Evolutionary conservation across 805 yeast genomes (phyloP), one percentile per base, ranked within the genome.

Genomic region (Starmerella bacillaris): DNA sequence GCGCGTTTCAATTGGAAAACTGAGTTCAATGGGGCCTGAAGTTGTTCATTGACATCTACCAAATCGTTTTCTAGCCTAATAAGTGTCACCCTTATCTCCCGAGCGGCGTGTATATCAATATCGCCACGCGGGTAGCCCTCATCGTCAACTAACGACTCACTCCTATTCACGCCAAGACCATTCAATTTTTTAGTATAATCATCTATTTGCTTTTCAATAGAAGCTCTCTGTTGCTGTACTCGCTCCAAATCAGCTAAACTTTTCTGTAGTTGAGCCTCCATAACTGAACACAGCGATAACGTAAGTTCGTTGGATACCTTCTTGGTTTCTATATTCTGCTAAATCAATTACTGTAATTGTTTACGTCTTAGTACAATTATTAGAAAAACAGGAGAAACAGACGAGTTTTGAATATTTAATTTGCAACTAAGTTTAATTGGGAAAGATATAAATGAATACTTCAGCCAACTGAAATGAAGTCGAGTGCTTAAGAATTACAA

Each of bases 51-150:
- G 5, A 79, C 56, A 12, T 48, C 51, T 32, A 60, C 61, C 42
- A 73, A 61, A 54, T 86, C 95, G 48, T 82, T 84, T 38, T 74
- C 61, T 27, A 77, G 58, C 35, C 77, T 60, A 24, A 77, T 70
- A 21, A 84, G 70, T 47, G 66, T 67, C 7, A 72, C 66, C 39
- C 94, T 58, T 1, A 73, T 50, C 7, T 67, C 52, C 35, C 93
- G 59, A 9, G 82, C 46, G 34, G 66, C 67, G 2, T 82, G 70
- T 4, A 86, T 77, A 48, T 86, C 92, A 19, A 86, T 64, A 49
- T 86, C 95, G 14, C 61, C 54, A 29, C 95, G 59, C 1, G 98
- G 98, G 47, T 69, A 86, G 16, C 95, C 94, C 49, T 86, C 93
- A 0, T 48, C 39, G 0, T 76, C 69, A 2, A 78, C 55, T 38